These are phyloP conservation scores for Pichia sp. DNA, from an alignment of 1,139 yeast species.

Conservation along the genomic window DNA sequence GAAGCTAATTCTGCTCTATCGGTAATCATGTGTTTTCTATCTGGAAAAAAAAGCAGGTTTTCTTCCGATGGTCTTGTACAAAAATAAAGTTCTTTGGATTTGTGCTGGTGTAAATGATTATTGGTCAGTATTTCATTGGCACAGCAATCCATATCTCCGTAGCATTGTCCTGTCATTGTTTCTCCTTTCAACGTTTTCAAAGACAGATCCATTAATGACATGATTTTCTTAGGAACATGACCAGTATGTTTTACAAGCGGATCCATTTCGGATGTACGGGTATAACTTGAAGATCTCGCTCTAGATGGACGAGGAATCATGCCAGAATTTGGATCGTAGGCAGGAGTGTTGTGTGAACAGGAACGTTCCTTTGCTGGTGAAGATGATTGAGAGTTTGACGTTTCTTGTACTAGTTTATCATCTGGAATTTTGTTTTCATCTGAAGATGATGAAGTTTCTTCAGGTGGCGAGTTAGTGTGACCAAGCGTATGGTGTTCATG, in stretches of 20 bases:
- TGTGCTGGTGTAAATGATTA: slow-evolving; percentile 16
- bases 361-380: neutral
- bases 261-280: neutral
- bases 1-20: slow-evolving; percentile 24
- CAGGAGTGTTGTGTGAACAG: neutral
- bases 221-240: slow-evolving; percentile 12
- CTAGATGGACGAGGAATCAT: neutral
- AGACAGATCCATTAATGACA: slow-evolving; percentile 33
- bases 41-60: slow-evolving; percentile 30
- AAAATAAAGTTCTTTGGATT: slow-evolving; percentile 27
- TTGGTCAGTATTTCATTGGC: slow-evolving; percentile 21
- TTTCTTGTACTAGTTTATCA: neutral
- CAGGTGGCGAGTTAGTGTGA: neutral
- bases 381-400: neutral
- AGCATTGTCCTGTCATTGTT: slow-evolving; percentile 31
- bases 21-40: slow-evolving; percentile 25
- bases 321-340: neutral
- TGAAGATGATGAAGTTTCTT: neutral
- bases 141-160: slow-evolving; percentile 30
- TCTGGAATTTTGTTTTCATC: neutral
- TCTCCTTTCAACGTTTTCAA: slow-evolving; percentile 29
- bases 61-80: slow-evolving; percentile 33
- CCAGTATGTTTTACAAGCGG: neutral
- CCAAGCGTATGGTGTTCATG: neutral
- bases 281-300: neutral